These are phyloP conservation scores for Aspergillus fumigatus DNA, from an alignment of 2,329 filamentous ascomycete species.

Conservation along the genomic window DNA sequence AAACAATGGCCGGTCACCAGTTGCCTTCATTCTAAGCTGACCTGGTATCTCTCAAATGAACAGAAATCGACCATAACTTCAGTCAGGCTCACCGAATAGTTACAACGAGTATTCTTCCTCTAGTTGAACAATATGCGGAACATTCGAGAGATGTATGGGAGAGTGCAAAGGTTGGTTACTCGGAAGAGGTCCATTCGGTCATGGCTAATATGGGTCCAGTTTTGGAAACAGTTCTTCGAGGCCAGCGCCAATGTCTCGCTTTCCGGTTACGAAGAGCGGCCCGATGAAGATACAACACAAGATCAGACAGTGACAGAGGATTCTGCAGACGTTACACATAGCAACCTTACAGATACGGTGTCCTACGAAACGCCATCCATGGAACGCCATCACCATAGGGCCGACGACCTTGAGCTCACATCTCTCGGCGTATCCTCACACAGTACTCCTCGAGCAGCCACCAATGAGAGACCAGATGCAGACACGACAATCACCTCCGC, in stretches of 20 bases:
- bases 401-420: conserved; percentile 45
- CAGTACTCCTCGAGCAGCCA: conserved; percentile 44
- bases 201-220: conserved; percentile 49
- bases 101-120: conserved; percentile 83
- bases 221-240: conserved; percentile 99
- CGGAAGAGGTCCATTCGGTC: background rate
- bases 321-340: conserved; percentile 48
- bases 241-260: conserved; percentile 95
- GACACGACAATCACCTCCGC: conserved; percentile 39
- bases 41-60: conserved; percentile 7
- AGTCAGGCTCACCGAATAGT: conserved; percentile 95
- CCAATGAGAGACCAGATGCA: conserved; percentile 26
- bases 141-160: conserved; percentile 95
- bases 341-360: conserved; percentile 32
- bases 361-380: conserved; percentile 40
- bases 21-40: conserved; percentile 6
- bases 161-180: conserved; percentile 69
- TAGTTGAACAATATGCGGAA: conserved; percentile 92
- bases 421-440: conserved; percentile 41
- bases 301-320: conserved; percentile 53
- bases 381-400: conserved; percentile 25
- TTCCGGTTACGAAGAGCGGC: conserved; percentile 84
- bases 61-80: conserved; percentile 98
- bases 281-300: conserved; percentile 53
- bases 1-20: conserved; percentile 16